Evolutionary conservation across 306 rosid species (phyloP).

Genomic region (Carpinus fangiana): DNA sequence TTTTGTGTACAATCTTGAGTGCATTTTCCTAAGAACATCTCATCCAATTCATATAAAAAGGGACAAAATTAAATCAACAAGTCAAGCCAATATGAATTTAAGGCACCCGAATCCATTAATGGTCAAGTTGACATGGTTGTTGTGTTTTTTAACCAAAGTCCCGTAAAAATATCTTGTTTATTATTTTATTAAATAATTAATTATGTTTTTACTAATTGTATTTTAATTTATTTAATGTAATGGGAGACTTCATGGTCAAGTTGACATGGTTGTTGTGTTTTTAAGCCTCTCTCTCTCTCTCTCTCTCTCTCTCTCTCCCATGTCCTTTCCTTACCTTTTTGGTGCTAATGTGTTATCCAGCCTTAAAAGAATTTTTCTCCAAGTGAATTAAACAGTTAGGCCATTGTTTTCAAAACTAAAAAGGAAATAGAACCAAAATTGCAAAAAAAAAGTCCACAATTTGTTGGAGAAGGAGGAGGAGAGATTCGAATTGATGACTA

Average conservation of each 20-base stretch:
- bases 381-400: neutral
- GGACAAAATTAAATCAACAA: conserved; percentile 19
- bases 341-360: neutral
- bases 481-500: too few species aligned
- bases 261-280: too few species aligned
- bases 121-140: too few species aligned
- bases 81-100: neutral
- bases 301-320: neutral
- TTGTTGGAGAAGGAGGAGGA: too few species aligned
- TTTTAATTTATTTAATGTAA: too few species aligned
- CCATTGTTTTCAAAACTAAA: conserved; percentile 9
- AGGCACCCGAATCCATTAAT: neutral
- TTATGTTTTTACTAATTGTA: too few species aligned
- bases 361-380: neutral
- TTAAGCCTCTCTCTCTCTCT: too few species aligned
- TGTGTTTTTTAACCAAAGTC: too few species aligned
- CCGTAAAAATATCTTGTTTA: too few species aligned
- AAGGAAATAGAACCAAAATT: neutral
- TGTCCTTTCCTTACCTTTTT: conserved; percentile 7
- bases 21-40: conserved; percentile 18
- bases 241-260: too few species aligned
- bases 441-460: too few species aligned
- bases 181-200: too few species aligned
- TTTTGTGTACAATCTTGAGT: conserved; percentile 36
- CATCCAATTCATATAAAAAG: conserved; percentile 9